Base-by-base conservation (phyloP, 1,284 basidiomycete species). In the Papiliotrema terrestris region DNA sequence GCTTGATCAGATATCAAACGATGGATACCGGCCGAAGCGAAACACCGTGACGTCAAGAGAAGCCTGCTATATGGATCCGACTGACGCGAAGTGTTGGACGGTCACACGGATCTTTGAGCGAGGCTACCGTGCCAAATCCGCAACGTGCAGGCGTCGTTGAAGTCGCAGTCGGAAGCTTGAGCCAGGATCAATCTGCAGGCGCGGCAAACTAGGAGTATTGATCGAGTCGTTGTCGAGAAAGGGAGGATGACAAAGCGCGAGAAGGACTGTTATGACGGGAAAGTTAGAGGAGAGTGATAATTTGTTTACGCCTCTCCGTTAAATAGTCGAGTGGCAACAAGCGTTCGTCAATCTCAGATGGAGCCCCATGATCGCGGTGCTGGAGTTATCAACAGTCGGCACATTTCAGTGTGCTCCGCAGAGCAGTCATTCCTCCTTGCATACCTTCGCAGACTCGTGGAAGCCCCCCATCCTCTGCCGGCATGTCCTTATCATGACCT, bases 21-120 rank as follows among this genome's bases (percentile, higher is more conserved):
- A 51, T 48, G 23, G 67, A 67, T 58, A 62, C 77, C 25, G 19
- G 23, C 15, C n/a, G 23, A 8, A 5, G 5, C 17, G 8, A 17
- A 22, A 22, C 17, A 6, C 6, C 5, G 15, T 8, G 39, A n/a
- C 20, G 39, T 41, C 17, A 8, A 41, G 6, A 8, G 8, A n/a
- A 15, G 39, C 5, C n/a, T 17, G 17, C 20, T 41, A 17, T 41
- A 4, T 17, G 39, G 20, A 11, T 6, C 6, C 29, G 11, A 11
- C 29, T 11, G 29, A 32, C 29, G 29, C 29, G 29, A 32, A 5
- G 29, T 5, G 29, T 11, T 32, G 29, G 29, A 32, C 11, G 29
- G 6, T 5, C 11, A 11, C 11, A 5, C 29, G 11, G 29, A 32
- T 32, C 29, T 32, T 32, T 5, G 11, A 32, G 29, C 29, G 29